Conservation (phyloP, 176 grass and related monocot genomes). For the Juncus inflexus region DNA sequence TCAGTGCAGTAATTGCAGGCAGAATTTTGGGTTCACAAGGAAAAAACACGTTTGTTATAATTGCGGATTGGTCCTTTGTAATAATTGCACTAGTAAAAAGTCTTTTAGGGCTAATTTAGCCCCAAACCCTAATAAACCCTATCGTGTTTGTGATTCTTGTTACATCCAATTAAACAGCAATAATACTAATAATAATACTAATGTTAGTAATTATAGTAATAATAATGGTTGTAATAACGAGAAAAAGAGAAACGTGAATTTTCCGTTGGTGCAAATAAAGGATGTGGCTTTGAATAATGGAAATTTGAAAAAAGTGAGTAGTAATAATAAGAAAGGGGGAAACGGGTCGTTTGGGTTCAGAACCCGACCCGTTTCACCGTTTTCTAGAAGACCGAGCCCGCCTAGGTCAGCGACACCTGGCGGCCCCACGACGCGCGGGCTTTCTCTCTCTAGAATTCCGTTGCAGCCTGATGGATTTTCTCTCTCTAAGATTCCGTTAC, state of each 20-base stretch:
- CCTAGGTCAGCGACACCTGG: slow-evolving; percentile 71
- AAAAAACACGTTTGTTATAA: slow-evolving; percentile 96
- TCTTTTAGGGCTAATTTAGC: slow-evolving; percentile 62
- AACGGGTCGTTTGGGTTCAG: slow-evolving; percentile 50
- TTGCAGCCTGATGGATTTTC: slow-evolving; percentile 62
- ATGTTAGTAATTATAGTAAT: slow-evolving; percentile 32
- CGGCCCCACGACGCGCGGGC: slow-evolving; percentile 67
- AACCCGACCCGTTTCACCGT: slow-evolving; percentile 89
- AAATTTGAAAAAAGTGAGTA: slow-evolving; percentile 47
- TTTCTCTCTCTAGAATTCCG: slow-evolving; percentile 57
- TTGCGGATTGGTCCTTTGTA: slow-evolving; percentile 87
- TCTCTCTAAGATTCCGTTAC: slow-evolving; percentile 34
- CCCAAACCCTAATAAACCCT: slow-evolving; percentile 84
- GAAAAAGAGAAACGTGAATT: slow-evolving; percentile 52
- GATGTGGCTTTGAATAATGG: slow-evolving; percentile 67
- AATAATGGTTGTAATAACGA: slow-evolving; percentile 39
- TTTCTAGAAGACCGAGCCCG: slow-evolving; percentile 78
- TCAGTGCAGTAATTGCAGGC: slow-evolving; percentile 70
- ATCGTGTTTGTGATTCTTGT: slow-evolving; percentile 95
- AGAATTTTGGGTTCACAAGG: slow-evolving; percentile 89
- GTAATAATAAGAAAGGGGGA: slow-evolving; percentile 43
- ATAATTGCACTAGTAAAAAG: slow-evolving; percentile 70
- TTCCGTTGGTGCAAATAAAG: slow-evolving; percentile 58
- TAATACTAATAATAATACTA: slow-evolving; percentile 39
- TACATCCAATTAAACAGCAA: slow-evolving; percentile 79